Evolutionary conservation across 306 rosid genomes (phyloP), one percentile per base, ranked within the genome.

Genomic region (Citrullus mucosospermus): DNA sequence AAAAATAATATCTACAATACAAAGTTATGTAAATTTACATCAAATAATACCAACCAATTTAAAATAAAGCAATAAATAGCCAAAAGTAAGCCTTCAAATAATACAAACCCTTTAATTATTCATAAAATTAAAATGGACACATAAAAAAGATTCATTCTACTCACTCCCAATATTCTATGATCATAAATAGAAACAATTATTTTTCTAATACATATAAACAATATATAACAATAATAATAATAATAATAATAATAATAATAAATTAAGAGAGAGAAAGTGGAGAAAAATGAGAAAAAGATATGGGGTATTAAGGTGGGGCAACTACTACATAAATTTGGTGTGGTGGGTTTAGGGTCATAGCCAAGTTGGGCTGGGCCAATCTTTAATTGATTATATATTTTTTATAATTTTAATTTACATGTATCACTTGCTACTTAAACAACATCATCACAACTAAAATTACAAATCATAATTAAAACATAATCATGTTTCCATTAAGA

Each of bases 271-370:
- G 51, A 10, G 51, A 63, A 10, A 20, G 3, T 8, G 15, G 10
- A 70, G 18, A 3, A 1, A 72, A 15, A 46, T 11, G 2, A 46
- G 38, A n/a, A 48, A 70, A 43, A 20, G 8, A 46, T 46, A 43
- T 69, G 32, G 10, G 10, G 38, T 69, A 38, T 46, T 43, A 22
- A 71, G 76, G 76, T 71, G 76, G 76, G 75, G n/a, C 56, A 41
- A 69, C 22, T 25, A 70, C 20, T 43, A 20, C 57, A 22, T 71
- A 51, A 71, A 48, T 70, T 44, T 71, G 76, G 59, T 71, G 76
- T 14, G 76, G 76, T 71, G 76, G 58, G 76, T 44, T 44, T 44
- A 46, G 58, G 76, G 76, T 71, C 76, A 46, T 48, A 71, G 16
- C 76, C 39, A 71, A 25, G 8, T 69, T 41, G 55, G 55, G 56